Evolutionary conservation across 2,329 filamentous ascomycete genomes (phyloP), one percentile per base, ranked within the genome.

Genomic region (Aspergillus hortae): DNA sequence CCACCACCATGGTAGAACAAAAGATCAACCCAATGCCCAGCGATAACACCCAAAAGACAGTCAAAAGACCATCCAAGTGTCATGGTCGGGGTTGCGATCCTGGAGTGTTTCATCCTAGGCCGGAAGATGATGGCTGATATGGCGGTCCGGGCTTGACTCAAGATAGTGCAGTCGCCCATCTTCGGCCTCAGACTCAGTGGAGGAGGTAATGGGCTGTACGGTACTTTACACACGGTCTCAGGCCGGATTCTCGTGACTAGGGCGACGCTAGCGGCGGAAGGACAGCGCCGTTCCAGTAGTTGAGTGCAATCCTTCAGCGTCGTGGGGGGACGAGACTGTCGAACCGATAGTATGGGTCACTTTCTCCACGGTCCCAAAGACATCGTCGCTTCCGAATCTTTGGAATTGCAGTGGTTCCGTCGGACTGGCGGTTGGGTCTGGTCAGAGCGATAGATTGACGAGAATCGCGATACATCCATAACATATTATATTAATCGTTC

Each of bases 271-370:
- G 41, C 32, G 15, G 33, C 35, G 21, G 41, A 48, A 48, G 46
- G 40, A 33, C 46, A 30, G 38, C 38, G 33, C 21, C 12, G 41
- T 42, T 48, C 46, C 38, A 27, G 32, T 36, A 27, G 33, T 36
- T n/a, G 46, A 25, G 38, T 48, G n/a, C 10, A 38, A 40, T 43
- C 27, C 35, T 36, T 7, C 35, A n/a, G 15, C 14, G 35, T 38
- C 14, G 35, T n/a, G 35, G 15, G 35, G 47, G 4, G 11, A 14
- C 17, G 27, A 19, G 32, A 42, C 40, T 6, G 19, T 14, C 25
- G 47, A 49, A 49, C 47, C 47, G 47, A 49, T 21, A 27, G 25
- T 40, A 44, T 49, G 47, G 27, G 47, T 38, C 44, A 44, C 38
- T 15, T 44, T 40, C 47, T 49, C 47, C 47, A 38, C 40, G 23